A percentile compares a stretch with the other conserved stretches of the same genome.
Evolutionary conservation across 129 eudicot species (phyloP).

Genomic region (Silybum marianum): DNA sequence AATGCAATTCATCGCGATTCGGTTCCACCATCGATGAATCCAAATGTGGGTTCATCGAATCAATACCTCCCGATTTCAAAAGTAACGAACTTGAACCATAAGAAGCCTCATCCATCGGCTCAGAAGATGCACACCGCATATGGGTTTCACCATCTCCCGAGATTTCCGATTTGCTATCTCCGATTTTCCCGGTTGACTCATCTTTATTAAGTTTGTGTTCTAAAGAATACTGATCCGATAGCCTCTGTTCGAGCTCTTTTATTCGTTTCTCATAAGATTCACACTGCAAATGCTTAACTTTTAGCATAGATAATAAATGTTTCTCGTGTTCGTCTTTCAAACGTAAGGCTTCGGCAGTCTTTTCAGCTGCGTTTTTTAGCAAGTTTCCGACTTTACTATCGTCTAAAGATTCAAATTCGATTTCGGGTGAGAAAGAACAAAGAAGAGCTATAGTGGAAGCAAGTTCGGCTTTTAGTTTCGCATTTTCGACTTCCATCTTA

Average conservation of each 20-base stretch:
- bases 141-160: conserved; percentile 50
- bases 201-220: conserved; percentile 45
- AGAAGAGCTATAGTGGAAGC: conserved; percentile 87
- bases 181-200: conserved; percentile 40
- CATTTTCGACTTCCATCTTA: conserved; percentile 92
- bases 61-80: conserved; percentile 47
- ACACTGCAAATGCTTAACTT: conserved; percentile 69
- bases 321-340: conserved; percentile 77
- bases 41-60: conserved; percentile 58
- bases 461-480: conserved; percentile 85
- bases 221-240: conserved; percentile 64
- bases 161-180: conserved; percentile 57
- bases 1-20: conserved; percentile 55
- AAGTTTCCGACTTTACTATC: conserved; percentile 60
- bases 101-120: conserved; percentile 79
- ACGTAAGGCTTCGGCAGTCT: conserved; percentile 85
- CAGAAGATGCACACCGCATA: conserved; percentile 33
- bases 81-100: conserved; percentile 54
- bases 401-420: conserved; percentile 62
- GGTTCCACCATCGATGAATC: conserved; percentile 91
- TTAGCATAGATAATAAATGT: conserved; percentile 63
- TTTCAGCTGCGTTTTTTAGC: conserved; percentile 69
- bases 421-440: conserved; percentile 63
- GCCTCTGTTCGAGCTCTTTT: conserved; percentile 78
- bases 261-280: conserved; percentile 92